Evolutionary conservation across 257 asterid genomes (phyloP).

Genomic region (Cordia subcordata): DNA sequence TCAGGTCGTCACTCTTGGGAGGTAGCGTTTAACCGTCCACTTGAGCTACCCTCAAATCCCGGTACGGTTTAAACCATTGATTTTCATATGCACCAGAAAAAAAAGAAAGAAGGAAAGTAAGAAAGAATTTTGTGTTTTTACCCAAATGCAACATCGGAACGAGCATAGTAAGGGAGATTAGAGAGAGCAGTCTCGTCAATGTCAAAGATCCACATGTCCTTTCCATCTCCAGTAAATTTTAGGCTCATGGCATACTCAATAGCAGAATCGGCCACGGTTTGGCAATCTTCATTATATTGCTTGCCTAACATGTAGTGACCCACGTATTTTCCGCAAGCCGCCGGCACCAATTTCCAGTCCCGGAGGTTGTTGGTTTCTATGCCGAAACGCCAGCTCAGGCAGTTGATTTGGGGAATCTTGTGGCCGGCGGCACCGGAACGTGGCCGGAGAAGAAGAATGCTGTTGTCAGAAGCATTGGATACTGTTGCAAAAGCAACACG

Average conservation of each 20-base stretch:
- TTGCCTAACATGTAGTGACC: conserved; percentile 63
- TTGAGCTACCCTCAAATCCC: too few species aligned
- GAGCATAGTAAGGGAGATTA: conserved; percentile 33
- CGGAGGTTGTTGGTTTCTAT: conserved; percentile 57
- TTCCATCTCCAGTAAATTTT: conserved; percentile 28
- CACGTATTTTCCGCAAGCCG: conserved; percentile 43
- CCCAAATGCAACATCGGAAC: conserved; percentile 44
- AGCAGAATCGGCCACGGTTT: conserved; percentile 40
- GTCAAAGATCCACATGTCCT: conserved; percentile 46
- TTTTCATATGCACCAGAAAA: too few species aligned
- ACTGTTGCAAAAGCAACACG: conserved; percentile 7
- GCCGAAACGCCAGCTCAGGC: conserved; percentile 76
- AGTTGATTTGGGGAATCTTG: conserved; percentile 31
- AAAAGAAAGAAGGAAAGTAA: background rate
- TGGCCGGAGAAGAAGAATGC: conserved; percentile 43
- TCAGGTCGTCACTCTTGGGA: too few species aligned
- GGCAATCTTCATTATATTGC: conserved; percentile 56
- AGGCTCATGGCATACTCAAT: conserved; percentile 33
- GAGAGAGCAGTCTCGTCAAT: conserved; percentile 50
- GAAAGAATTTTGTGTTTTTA: background rate
- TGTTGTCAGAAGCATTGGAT: conserved; percentile 5
- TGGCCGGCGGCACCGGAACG: conserved; percentile 27
- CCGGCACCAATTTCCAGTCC: conserved; percentile 42
- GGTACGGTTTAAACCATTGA: too few species aligned
- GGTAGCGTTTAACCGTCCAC: too few species aligned